Conservation (phyloP, 371 early-diverging fungal species). For the Lichtheimia ornata region DNA sequence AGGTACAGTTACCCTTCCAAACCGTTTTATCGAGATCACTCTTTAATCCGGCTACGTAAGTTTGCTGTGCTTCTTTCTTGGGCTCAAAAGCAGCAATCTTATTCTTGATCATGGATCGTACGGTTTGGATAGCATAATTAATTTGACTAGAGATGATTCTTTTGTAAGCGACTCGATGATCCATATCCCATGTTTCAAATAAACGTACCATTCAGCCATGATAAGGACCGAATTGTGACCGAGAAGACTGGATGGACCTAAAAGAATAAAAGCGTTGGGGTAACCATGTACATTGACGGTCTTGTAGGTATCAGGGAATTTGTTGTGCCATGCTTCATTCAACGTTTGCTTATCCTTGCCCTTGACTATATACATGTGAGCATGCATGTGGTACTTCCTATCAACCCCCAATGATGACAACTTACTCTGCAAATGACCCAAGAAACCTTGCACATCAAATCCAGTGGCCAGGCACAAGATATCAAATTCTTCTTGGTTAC, state of each 20-base stretch:
- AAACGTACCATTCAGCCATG: slow-evolving; percentile 21
- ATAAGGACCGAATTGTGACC: slow-evolving; percentile 18
- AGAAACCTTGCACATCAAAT: slow-evolving; percentile 25
- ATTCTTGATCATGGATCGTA: slow-evolving; percentile 19
- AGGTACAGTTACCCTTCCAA: slow-evolving; percentile 20
- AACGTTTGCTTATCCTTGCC: slow-evolving; percentile 20
- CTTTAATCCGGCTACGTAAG: slow-evolving; percentile 17
- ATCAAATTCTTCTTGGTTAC: slow-evolving; percentile 25
- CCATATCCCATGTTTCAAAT: neutral
- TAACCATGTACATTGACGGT: slow-evolving; percentile 29
- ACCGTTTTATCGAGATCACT: slow-evolving; percentile 25
- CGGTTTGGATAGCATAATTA: slow-evolving; percentile 18
- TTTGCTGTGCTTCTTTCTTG: slow-evolving; percentile 18
- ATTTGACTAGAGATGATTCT: slow-evolving; percentile 18
- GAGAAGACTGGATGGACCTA: slow-evolving; percentile 33
- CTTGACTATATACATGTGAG: slow-evolving; percentile 10
- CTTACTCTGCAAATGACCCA: slow-evolving; percentile 31
- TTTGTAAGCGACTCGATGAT: neutral
- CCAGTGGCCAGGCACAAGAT: slow-evolving; percentile 31
- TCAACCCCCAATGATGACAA: too few relatives aligned
- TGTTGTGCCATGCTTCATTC: slow-evolving; percentile 19
- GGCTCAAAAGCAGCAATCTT: slow-evolving; percentile 27
- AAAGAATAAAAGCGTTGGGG: slow-evolving; percentile 44
- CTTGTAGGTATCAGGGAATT: slow-evolving; percentile 32
- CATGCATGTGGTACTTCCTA: too few relatives aligned